Evolutionary conservation across 2,329 filamentous ascomycete genomes (phyloP).

Genomic region (Cercospora janseana): DNA sequence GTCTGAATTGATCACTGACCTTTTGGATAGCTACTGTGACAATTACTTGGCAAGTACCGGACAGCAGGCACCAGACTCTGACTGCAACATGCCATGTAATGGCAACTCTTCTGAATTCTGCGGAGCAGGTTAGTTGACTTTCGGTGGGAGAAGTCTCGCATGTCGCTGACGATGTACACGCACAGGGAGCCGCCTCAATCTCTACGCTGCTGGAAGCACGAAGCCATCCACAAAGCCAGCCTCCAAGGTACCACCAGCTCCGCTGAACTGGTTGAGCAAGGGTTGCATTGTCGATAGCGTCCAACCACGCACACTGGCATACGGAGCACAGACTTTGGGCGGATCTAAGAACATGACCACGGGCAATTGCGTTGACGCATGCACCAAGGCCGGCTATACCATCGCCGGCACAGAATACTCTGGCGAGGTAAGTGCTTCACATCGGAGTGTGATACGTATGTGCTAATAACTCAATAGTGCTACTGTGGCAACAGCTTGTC

Average conservation of each 20-base stretch:
- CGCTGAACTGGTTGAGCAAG: constrained; percentile 29
- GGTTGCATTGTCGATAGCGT: constrained; percentile 31
- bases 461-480: constrained; percentile 12
- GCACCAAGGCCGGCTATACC: constrained; percentile 19
- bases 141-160: not conserved
- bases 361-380: constrained; percentile 24
- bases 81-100: constrained; percentile 35
- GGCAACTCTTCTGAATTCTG: constrained; percentile 35
- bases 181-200: constrained; percentile 26
- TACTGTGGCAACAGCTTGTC: constrained; percentile 28
- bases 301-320: constrained; percentile 22
- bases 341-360: constrained; percentile 27
- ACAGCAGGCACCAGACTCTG: constrained; percentile 19
- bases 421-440: constrained; percentile 6
- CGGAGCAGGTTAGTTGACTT: constrained; percentile 23
- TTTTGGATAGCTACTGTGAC: constrained; percentile 37
- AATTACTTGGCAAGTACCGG: constrained; percentile 27
- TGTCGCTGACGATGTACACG: not conserved
- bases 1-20: too few relatives aligned
- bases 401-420: constrained; percentile 30
- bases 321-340: constrained; percentile 18
- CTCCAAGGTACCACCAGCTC: constrained; percentile 23
- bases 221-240: constrained; percentile 24
- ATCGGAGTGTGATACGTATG: too few relatives aligned
- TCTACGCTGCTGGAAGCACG: constrained; percentile 28